phyloP scores from a whole-genome alignment of 2,329 filamentous ascomycete species.

The Fusarium annulatum region DNA sequence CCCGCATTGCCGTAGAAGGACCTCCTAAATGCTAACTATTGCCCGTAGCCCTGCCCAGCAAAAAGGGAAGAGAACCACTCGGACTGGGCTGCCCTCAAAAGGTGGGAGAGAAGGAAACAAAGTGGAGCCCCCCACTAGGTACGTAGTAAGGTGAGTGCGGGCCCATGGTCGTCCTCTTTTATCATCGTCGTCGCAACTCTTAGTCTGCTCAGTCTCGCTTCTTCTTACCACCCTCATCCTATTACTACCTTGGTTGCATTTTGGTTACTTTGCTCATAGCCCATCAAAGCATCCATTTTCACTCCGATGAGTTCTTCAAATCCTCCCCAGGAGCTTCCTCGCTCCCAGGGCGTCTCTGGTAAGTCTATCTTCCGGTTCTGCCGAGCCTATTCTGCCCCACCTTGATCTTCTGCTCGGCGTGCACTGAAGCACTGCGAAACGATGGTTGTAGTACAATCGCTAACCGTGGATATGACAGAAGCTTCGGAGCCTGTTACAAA shows the following conservation, averaged over 20 bases:
- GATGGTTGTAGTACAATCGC: slow-evolving; percentile 27
- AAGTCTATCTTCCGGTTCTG: slow-evolving; percentile 41
- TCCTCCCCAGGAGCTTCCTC: slow-evolving; percentile 31
- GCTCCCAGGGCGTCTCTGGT: slow-evolving; percentile 40
- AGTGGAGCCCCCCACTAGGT: slow-evolving; percentile 44
- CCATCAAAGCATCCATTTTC: slow-evolving; percentile 22
- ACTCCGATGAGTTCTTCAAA: slow-evolving; percentile 38
- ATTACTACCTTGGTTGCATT: slow-evolving; percentile 25
- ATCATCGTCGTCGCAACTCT: slow-evolving; percentile 45
- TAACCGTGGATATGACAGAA: slow-evolving; percentile 27
- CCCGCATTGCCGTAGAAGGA: slow-evolving; percentile 19
- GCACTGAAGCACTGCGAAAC: slow-evolving; percentile 15
- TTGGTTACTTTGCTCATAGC: slow-evolving; percentile 19
- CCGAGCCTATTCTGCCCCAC: slow-evolving; percentile 44
- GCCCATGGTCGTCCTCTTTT: slow-evolving; percentile 42
- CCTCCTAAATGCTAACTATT: slow-evolving; percentile 12
- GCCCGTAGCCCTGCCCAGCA: slow-evolving; percentile 3
- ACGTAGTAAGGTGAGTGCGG: slow-evolving; percentile 2
- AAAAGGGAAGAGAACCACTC: slow-evolving; percentile 11
- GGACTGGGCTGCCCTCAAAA: neutral
- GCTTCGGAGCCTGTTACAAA: slow-evolving; percentile 19
- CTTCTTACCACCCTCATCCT: slow-evolving; percentile 34
- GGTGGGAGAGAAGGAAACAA: slow-evolving; percentile 7
- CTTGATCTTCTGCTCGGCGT: slow-evolving; percentile 29
- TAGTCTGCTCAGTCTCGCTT: slow-evolving; percentile 35